A percentile compares a stretch with the other conserved stretches of the same genome.
These are phyloP conservation scores for Lepidium africanum DNA, from an alignment of 345 rosid genomes.

Conservation along the genomic window DNA sequence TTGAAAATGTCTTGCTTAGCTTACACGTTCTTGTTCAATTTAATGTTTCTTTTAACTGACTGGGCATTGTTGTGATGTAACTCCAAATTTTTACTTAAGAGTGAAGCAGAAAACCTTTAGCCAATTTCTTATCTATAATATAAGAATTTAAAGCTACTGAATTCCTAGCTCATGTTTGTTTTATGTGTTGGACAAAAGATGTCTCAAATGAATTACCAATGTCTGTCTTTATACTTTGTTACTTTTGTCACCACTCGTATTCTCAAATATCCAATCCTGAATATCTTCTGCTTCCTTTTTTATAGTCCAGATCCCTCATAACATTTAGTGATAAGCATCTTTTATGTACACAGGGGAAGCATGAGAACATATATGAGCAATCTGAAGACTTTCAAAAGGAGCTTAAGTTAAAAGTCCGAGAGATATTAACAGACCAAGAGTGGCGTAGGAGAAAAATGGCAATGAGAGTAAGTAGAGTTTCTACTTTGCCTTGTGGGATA, in stretches of 20 bases:
- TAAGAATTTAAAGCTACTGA: neutral
- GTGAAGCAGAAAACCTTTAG: neutral
- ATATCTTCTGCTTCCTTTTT: neutral
- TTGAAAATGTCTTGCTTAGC: neutral
- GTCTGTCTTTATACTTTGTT: neutral
- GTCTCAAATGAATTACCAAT: neutral
- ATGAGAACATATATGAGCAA: conserved; percentile 61
- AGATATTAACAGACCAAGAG: conserved; percentile 91
- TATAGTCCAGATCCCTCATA: neutral
- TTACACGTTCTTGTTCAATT: neutral
- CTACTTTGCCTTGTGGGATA: neutral
- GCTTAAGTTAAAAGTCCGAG: conserved; percentile 78
- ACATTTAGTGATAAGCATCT: neutral
- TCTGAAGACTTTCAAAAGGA: conserved; percentile 78
- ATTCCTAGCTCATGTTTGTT: neutral
- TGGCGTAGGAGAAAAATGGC: conserved; percentile 99
- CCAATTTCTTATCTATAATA: neutral
- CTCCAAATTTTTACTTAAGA: neutral
- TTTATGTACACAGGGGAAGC: conserved; percentile 59
- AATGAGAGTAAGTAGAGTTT: conserved; percentile 66
- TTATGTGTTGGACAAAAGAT: neutral
- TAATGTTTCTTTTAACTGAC: neutral
- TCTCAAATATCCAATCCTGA: neutral
- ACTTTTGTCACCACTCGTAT: neutral
- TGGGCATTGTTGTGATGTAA: neutral